These are phyloP conservation scores for Kokia cookei DNA, from an alignment of 441 rosid species.

Conservation along the genomic window DNA sequence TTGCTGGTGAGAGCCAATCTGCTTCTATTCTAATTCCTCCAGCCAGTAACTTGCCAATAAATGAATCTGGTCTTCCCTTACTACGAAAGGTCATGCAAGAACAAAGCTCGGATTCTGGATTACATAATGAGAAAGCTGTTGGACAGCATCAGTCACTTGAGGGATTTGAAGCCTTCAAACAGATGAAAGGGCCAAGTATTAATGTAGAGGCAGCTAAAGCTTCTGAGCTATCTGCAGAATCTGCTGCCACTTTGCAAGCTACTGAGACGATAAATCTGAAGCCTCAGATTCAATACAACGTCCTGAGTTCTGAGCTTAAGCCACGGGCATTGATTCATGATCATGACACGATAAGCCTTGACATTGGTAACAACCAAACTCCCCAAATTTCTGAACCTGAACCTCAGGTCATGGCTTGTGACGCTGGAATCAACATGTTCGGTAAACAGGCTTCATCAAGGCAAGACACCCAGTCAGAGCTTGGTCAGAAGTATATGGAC, in stretches of 20 bases:
- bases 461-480: constrained; percentile 27
- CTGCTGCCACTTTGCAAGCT: constrained; percentile 25
- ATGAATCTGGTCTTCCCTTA: constrained; percentile 15
- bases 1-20: constrained; percentile 25
- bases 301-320: constrained; percentile 19
- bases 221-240: constrained; percentile 19
- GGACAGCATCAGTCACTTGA: constrained; percentile 13
- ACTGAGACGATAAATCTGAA: constrained; percentile 20
- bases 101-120: constrained; percentile 24
- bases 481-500: constrained; percentile 20
- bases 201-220: constrained; percentile 17
- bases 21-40: constrained; percentile 16
- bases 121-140: constrained; percentile 16
- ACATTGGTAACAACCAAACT: background rate
- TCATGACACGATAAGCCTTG: background rate
- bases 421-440: constrained; percentile 24
- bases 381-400: constrained; percentile 17
- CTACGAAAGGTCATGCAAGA: constrained; percentile 10
- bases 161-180: constrained; percentile 13
- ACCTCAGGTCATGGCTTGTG: constrained; percentile 3
- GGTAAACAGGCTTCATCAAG: constrained; percentile 15
- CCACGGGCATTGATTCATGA: constrained; percentile 9
- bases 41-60: constrained; percentile 19
- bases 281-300: constrained; percentile 21
- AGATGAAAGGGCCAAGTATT: constrained; percentile 11